phyloP scores from a whole-genome alignment of 768 basidiomycete species.

The Polyporus arcularius region DNA sequence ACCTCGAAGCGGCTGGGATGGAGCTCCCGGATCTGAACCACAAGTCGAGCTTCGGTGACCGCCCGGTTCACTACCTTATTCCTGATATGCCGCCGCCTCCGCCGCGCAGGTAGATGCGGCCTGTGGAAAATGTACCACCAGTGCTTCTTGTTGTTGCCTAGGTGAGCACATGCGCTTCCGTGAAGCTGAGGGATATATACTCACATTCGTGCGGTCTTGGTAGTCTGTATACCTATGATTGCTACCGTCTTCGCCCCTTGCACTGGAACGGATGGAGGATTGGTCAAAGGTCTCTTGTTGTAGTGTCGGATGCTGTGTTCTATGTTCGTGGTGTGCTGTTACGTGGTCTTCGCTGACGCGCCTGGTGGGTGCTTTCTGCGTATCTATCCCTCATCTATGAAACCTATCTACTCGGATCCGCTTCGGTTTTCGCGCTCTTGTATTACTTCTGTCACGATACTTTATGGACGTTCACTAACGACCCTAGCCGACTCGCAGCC shows the following conservation, averaged over 20 bases:
- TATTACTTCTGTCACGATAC: background rate
- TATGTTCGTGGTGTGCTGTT: background rate
- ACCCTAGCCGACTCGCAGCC: background rate
- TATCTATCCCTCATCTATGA: background rate
- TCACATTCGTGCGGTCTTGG: background rate
- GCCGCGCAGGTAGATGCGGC: background rate
- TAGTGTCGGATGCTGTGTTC: background rate
- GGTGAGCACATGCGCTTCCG: conserved; percentile 1
- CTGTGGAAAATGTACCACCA: conserved; percentile 17
- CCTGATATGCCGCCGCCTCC: conserved; percentile 30
- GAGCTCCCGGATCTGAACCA: conserved; percentile 26
- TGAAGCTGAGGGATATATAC: background rate
- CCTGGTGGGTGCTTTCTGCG: background rate
- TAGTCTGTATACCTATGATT: conserved; percentile 9
- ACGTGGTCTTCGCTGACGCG: background rate
- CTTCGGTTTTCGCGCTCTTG: background rate
- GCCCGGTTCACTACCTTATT: conserved; percentile 30
- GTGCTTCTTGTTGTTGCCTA: background rate
- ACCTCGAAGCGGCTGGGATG: conserved; percentile 21
- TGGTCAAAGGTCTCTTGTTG: too few relatives aligned
- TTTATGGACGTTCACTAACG: background rate
- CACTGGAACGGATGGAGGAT: background rate
- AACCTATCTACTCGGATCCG: background rate
- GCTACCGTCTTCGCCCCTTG: conserved; percentile 1
- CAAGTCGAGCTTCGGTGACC: conserved; percentile 33